These are phyloP conservation scores for Cytospora schulzeri DNA, from an alignment of 2,329 filamentous ascomycete genomes.

Conservation along the genomic window DNA sequence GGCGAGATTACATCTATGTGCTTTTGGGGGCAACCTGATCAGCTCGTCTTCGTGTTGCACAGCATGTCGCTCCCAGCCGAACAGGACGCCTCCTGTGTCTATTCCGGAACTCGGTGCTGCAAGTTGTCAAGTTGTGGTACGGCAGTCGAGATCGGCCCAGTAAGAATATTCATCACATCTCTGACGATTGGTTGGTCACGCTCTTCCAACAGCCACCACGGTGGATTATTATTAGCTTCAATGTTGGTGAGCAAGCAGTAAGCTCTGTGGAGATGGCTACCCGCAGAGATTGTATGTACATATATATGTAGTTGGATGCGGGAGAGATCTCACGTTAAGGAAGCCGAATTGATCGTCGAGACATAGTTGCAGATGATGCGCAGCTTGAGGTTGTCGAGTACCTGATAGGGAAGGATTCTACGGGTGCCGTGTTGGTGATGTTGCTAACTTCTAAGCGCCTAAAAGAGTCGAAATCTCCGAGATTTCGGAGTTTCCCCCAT, in stretches of 20 bases:
- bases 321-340: background rate
- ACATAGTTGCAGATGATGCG: background rate
- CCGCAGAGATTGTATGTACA: background rate
- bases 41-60: background rate
- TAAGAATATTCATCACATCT: background rate
- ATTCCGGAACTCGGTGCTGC: background rate
- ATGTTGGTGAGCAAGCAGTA: too few relatives aligned
- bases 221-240: background rate
- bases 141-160: background rate
- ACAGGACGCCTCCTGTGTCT: background rate
- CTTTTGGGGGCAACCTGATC: background rate
- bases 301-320: background rate
- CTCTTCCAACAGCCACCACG: background rate
- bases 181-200: background rate
- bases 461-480: too few relatives aligned
- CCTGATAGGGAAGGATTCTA: background rate
- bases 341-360: background rate
- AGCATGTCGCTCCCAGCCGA: background rate
- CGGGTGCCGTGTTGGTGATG: background rate
- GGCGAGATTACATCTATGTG: too few relatives aligned
- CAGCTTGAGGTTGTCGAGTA: background rate
- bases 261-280: too few relatives aligned
- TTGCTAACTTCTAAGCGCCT: too few relatives aligned
- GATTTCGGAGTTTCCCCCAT: too few relatives aligned
- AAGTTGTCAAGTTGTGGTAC: background rate